Conservation (phyloP, 495 filamentous ascomycete genomes). For the Lophiotrema nucula region DNA sequence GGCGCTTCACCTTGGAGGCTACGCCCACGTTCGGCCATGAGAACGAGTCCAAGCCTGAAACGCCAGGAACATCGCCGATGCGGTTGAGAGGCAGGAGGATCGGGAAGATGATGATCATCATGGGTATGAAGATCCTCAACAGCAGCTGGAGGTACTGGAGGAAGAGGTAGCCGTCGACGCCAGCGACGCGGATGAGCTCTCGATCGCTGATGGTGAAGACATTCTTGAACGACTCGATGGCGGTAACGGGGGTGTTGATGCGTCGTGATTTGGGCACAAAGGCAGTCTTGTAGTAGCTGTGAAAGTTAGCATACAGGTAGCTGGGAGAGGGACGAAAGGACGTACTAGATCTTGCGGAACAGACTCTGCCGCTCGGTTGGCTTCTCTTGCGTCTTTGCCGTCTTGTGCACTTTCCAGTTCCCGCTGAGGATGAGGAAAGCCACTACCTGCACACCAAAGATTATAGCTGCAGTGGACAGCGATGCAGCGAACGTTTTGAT, state of each 20-base stretch:
- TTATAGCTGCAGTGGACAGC: constrained; percentile 27
- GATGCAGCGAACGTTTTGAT: constrained; percentile 33
- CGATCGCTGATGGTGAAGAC: constrained; percentile 33
- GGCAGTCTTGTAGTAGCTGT: constrained; percentile 32
- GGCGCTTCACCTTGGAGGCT: constrained; percentile 60
- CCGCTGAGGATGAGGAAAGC: constrained; percentile 31
- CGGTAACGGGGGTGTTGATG: constrained; percentile 13
- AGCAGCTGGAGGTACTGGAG: constrained; percentile 91
- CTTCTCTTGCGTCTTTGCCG: constrained; percentile 8
- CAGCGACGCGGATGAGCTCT: constrained; percentile 42
- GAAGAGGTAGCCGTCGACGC: constrained; percentile 97
- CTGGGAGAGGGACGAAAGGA: no score
- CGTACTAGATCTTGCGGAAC: constrained; percentile 33
- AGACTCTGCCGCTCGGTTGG: constrained; percentile 25
- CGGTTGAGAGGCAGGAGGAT: constrained; percentile 81
- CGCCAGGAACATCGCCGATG: constrained; percentile 36
- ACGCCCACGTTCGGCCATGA: constrained; percentile 85
- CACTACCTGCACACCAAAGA: constrained; percentile 31
- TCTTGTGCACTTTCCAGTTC: constrained; percentile 23
- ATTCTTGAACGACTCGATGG: constrained; percentile 32
- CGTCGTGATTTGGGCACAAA: constrained; percentile 31
- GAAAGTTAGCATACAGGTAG: no score
- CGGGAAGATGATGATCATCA: constrained; percentile 76
- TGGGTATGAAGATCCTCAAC: constrained; percentile 83
- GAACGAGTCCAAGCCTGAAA: constrained; percentile 48